phyloP scores from a whole-genome alignment of 331 rosid genomes.

The Malus hybrid region DNA sequence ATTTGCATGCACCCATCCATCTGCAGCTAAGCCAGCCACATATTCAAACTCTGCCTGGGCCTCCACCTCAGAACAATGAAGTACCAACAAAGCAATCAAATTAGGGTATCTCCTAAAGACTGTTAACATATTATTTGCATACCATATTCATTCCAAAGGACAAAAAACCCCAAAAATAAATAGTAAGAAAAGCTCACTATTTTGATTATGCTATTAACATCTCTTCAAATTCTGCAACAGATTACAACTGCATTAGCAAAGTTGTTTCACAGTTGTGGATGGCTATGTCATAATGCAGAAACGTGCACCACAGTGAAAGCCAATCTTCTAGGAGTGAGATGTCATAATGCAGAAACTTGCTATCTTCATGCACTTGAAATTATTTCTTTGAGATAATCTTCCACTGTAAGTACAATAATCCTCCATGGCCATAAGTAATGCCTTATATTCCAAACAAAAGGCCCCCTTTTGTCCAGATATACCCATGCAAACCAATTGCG shows the following conservation, averaged over 20 bases:
- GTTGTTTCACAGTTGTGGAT: conserved; percentile 13
- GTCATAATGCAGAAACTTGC: background rate
- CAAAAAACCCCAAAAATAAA: too few relatives aligned
- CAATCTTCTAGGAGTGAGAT: conserved; percentile 22
- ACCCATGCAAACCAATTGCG: too few relatives aligned
- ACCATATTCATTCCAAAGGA: background rate
- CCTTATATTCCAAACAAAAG: too few relatives aligned
- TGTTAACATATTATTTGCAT: background rate
- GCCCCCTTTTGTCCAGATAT: too few relatives aligned
- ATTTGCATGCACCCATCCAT: conserved; percentile 27
- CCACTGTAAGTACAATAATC: too few relatives aligned
- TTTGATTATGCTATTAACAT: background rate
- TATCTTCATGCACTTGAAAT: too few relatives aligned
- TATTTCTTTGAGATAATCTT: too few relatives aligned
- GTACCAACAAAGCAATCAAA: conserved; percentile 32
- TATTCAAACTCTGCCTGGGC: conserved; percentile 17
- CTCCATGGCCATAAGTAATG: too few relatives aligned
- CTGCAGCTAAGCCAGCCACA: too few relatives aligned
- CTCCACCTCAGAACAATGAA: conserved; percentile 44
- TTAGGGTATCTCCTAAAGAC: conserved; percentile 55
- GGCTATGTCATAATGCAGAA: conserved; percentile 20
- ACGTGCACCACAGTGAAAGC: conserved; percentile 9
- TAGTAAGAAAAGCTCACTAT: background rate
- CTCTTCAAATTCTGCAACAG: conserved; percentile 35
- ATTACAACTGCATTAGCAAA: conserved; percentile 52